A percentile compares a stretch with the other conserved stretches of the same genome.
Evolutionary conservation across 768 basidiomycete genomes (phyloP).

Genomic region (Trametes coccinea): DNA sequence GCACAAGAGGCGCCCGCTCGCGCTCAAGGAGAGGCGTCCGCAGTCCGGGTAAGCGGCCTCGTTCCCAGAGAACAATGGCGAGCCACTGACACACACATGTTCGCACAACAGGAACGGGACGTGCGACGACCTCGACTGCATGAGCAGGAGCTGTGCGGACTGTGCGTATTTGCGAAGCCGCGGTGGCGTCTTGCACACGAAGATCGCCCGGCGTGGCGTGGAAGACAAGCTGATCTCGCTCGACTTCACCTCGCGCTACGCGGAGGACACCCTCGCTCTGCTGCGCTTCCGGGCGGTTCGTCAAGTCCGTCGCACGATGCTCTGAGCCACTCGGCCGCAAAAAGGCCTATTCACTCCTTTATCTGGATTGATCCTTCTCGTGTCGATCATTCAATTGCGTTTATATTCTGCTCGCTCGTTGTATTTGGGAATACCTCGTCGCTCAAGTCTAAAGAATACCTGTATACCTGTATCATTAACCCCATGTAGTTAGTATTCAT

Average conservation of each 20-base stretch:
- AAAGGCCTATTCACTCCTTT: no score
- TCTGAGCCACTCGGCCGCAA: not conserved
- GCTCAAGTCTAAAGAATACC: no score
- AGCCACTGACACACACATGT: not conserved
- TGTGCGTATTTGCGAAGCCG: conserved; percentile 8
- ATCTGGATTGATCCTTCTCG: no score
- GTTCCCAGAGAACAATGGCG: not conserved
- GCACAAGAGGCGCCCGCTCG: not conserved
- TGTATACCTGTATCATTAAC: no score
- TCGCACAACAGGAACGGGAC: not conserved
- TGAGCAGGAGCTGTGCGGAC: not conserved
- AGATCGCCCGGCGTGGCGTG: conserved; percentile 3
- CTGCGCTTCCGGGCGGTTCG: not conserved
- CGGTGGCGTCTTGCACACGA: not conserved
- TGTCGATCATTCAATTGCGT: no score
- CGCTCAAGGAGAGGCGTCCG: not conserved
- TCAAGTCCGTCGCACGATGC: not conserved
- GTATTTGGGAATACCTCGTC: no score
- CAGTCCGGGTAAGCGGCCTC: not conserved
- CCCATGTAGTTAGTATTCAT: no score
- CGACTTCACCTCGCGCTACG: not conserved
- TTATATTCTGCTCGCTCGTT: no score
- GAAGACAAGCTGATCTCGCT: not conserved
- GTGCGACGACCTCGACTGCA: conserved; percentile 9
- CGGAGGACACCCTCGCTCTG: conserved; percentile 6